These are phyloP conservation scores for Populus alba DNA, from an alignment of 345 rosid genomes.

Conservation along the genomic window DNA sequence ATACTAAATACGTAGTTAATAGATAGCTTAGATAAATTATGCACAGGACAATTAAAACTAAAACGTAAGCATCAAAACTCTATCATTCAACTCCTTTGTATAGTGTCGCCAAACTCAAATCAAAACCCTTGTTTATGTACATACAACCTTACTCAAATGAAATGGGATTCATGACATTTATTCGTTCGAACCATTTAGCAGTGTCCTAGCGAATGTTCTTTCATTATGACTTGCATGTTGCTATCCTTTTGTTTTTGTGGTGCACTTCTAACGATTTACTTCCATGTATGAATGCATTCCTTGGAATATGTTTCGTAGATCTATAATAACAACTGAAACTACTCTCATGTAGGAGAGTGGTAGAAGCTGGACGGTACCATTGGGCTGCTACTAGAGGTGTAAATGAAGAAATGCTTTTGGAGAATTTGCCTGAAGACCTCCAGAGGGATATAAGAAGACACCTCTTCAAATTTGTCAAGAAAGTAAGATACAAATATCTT, in stretches of 20 bases:
- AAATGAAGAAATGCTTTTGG: slow-evolving; percentile 63
- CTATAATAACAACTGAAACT: background rate
- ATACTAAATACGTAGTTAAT: too few species aligned
- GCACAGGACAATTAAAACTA: too few species aligned
- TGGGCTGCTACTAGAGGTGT: slow-evolving; percentile 97
- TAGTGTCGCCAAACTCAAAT: background rate
- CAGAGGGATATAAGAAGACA: slow-evolving; percentile 88
- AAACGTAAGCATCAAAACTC: background rate
- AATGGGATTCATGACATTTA: too few species aligned
- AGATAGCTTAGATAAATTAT: too few species aligned
- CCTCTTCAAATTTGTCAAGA: slow-evolving; percentile 73
- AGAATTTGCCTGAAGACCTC: slow-evolving; percentile 83
- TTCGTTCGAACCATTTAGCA: too few species aligned
- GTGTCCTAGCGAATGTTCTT: background rate
- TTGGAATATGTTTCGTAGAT: background rate
- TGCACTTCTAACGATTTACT: background rate
- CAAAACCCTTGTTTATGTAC: background rate
- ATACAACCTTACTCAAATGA: too few species aligned
- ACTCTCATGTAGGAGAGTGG: slow-evolving; percentile 53
- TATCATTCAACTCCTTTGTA: background rate
- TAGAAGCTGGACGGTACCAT: slow-evolving; percentile 71
- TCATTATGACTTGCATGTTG: background rate
- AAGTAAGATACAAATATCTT: slow-evolving; percentile 37
- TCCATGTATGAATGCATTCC: background rate
- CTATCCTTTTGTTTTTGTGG: too few species aligned